These are phyloP conservation scores for Chalara sp. DNA, from an alignment of 2,329 filamentous ascomycete genomes.

Conservation along the genomic window DNA sequence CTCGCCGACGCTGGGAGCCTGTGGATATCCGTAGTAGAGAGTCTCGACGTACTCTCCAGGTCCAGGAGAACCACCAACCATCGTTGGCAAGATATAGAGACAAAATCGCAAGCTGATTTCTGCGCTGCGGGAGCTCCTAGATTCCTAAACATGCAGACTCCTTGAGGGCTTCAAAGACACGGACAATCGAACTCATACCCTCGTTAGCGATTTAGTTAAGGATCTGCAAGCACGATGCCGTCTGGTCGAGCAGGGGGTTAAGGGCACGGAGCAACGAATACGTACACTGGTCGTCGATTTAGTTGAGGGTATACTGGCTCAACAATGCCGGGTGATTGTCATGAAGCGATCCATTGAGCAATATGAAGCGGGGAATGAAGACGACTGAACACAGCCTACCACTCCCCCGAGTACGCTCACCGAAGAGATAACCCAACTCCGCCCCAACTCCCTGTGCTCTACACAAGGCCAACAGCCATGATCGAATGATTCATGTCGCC, in stretches of 20 bases:
- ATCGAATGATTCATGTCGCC: no score
- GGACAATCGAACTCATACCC: not conserved
- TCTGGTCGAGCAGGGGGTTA: not conserved
- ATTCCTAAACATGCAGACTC: conserved; percentile 4
- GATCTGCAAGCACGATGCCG: not conserved
- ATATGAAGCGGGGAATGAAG: conserved; percentile 1
- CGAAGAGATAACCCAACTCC: no score
- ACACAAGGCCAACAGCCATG: no score
- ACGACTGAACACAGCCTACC: not conserved
- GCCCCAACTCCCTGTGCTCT: no score
- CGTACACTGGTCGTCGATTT: not conserved
- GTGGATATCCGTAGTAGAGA: not conserved
- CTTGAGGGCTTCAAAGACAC: conserved; percentile 2
- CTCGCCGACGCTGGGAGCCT: not conserved
- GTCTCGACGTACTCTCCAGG: conserved; percentile 2
- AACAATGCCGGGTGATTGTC: conserved; percentile 1
- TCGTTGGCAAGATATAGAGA: conserved; percentile 2
- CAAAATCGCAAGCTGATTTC: conserved; percentile 1
- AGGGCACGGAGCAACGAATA: not conserved
- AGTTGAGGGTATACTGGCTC: not conserved
- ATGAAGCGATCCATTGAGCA: conserved; percentile 4
- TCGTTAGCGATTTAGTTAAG: conserved; percentile 1
- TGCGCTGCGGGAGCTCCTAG: conserved; percentile 1
- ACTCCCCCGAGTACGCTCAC: no score
- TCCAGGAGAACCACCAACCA: conserved; percentile 1